Percentiles rank a stretch among this genome's conserved stretches.
These are phyloP conservation scores for Fusarium camptoceras DNA, from an alignment of 2,329 filamentous ascomycete genomes.

Conservation along the genomic window DNA sequence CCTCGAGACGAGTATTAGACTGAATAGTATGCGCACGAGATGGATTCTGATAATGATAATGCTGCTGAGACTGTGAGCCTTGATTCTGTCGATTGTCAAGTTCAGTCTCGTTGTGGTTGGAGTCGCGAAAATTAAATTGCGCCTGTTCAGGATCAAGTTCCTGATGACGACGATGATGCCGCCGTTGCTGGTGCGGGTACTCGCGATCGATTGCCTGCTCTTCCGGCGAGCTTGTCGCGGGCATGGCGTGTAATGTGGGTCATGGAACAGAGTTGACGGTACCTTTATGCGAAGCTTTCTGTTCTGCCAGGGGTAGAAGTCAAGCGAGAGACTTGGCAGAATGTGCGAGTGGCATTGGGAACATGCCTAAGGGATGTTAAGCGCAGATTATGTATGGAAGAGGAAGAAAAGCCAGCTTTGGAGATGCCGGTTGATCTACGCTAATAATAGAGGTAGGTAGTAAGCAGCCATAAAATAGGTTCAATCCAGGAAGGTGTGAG, in stretches of 20 bases:
- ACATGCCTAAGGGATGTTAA: not conserved
- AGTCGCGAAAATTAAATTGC: not conserved
- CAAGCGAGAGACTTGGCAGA: slow-evolving; percentile 37
- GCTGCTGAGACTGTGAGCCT: slow-evolving; percentile 31
- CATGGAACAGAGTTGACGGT: slow-evolving; percentile 38
- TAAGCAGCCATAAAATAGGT: slow-evolving; percentile 1
- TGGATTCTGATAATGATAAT: slow-evolving; percentile 1
- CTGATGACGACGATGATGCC: slow-evolving; percentile 31
- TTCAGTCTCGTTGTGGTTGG: slow-evolving; percentile 23
- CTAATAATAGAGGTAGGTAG: not conserved
- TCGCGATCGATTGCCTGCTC: slow-evolving; percentile 40
- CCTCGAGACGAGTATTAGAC: slow-evolving; percentile 23
- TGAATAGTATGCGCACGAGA: slow-evolving; percentile 9
- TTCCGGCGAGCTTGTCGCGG: slow-evolving; percentile 40
- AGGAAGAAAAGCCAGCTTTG: slow-evolving; percentile 9
- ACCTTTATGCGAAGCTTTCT: slow-evolving; percentile 31
- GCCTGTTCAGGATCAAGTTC: slow-evolving; percentile 30
- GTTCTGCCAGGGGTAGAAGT: slow-evolving; percentile 17
- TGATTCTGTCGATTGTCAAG: slow-evolving; percentile 20
- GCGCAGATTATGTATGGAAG: not conserved
- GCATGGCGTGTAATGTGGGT: slow-evolving; percentile 45
- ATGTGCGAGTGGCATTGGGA: not conserved
- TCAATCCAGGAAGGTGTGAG: slow-evolving; percentile 2
- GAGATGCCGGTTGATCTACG: not conserved
- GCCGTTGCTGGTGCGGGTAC: slow-evolving; percentile 30